A percentile compares a stretch with the other conserved stretches of the same genome.
These are phyloP conservation scores for Arachnomyces sp. DNA, from an alignment of 2,329 filamentous ascomycete genomes.

Conservation along the genomic window DNA sequence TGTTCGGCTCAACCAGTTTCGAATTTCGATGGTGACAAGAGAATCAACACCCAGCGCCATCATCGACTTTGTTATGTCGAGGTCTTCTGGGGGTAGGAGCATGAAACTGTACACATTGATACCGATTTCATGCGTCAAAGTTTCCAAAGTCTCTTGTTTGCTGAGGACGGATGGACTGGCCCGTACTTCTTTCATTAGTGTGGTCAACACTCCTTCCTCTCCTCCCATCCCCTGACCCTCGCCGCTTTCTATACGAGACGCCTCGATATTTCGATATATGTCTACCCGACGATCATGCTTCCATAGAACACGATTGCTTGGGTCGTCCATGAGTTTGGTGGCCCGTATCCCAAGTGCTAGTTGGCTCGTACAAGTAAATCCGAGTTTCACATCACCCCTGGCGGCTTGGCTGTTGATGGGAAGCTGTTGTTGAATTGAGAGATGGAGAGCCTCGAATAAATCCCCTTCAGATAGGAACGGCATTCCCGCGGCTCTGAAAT, in stretches of 20 bases:
- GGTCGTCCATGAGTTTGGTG: constrained; percentile 1
- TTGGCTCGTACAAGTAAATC: background rate
- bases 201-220: background rate
- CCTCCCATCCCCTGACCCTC: background rate
- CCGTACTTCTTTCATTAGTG: background rate
- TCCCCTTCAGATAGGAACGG: background rate
- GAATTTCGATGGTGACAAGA: constrained; percentile 22
- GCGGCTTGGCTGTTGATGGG: background rate
- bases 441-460: background rate
- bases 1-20: constrained; percentile 18
- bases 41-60: constrained; percentile 21
- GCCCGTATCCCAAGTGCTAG: background rate
- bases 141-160: background rate
- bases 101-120: constrained; percentile 15
- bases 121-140: constrained; percentile 14
- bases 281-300: background rate
- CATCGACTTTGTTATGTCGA: constrained; percentile 14
- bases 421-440: background rate
- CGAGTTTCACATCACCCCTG: background rate
- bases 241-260: background rate
- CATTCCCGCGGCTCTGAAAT: background rate
- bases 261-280: background rate
- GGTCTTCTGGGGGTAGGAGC: constrained; percentile 14
- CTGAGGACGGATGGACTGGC: background rate
- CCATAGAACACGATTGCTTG: constrained; percentile 1